Percentiles rank a stretch among this genome's conserved stretches.
phyloP scores from a whole-genome alignment of 1,284 basidiomycete genomes.

The Inonotus hispidus region DNA sequence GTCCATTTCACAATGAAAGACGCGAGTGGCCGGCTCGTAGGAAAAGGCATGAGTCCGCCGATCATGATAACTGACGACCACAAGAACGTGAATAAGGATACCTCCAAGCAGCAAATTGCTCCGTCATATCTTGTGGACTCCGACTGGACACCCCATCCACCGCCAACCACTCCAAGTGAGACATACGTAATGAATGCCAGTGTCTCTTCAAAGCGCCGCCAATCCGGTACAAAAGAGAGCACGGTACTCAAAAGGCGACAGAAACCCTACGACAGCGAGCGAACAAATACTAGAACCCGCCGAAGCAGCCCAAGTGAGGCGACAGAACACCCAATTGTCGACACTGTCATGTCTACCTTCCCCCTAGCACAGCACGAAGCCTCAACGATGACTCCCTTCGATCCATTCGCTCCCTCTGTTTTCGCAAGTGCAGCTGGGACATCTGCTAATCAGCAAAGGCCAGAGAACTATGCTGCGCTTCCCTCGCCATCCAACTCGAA shows the following conservation, averaged over 20 bases:
- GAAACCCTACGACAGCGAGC: constrained; percentile 50
- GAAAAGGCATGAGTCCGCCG: constrained; percentile 79
- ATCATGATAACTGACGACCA: constrained; percentile 99
- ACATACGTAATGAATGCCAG: constrained; percentile 27
- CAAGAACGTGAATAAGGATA: constrained; percentile 62
- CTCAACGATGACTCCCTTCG: constrained; percentile 1
- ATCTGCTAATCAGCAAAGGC: constrained; percentile 1
- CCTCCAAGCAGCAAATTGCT: constrained; percentile 23
- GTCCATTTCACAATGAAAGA: constrained; percentile 90
- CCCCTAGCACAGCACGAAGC: not conserved
- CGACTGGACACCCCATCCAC: constrained; percentile 21
- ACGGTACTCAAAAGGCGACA: constrained; percentile 37
- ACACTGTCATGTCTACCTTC: not conserved
- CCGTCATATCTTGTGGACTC: constrained; percentile 22
- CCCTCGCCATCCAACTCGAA: constrained; percentile 15
- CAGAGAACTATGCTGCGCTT: not conserved
- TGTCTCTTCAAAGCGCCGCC: constrained; percentile 40
- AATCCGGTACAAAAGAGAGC: constrained; percentile 28
- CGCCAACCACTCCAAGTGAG: constrained; percentile 35
- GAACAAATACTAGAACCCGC: not conserved
- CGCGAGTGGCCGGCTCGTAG: constrained; percentile 75
- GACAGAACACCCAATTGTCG: constrained; percentile 3
- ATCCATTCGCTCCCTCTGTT: constrained; percentile 8
- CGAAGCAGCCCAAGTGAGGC: not conserved
- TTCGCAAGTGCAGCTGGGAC: constrained; percentile 8